These are phyloP conservation scores for Epichloe aotearoae DNA, from an alignment of 2,329 filamentous ascomycete species.

Conservation along the genomic window DNA sequence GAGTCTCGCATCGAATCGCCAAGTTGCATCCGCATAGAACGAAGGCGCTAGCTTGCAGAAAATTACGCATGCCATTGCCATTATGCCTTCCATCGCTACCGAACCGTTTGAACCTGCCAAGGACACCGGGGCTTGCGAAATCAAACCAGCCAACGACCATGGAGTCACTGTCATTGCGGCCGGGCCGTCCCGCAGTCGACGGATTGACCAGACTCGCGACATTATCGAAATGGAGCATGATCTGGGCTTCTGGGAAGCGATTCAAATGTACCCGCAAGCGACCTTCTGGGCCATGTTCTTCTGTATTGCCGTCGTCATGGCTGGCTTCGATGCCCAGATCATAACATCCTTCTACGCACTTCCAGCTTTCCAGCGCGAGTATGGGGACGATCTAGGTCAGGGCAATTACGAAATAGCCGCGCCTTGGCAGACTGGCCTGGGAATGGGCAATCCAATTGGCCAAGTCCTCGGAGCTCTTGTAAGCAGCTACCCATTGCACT, in stretches of 20 bases:
- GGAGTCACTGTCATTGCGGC: not conserved
- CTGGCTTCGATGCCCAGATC: slow-evolving; percentile 22
- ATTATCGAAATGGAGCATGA: slow-evolving; percentile 14
- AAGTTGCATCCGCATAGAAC: too few species aligned
- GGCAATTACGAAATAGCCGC: slow-evolving; percentile 26
- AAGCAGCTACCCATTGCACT: slow-evolving; percentile 19
- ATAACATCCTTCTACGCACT: slow-evolving; percentile 26
- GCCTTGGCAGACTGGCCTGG: slow-evolving; percentile 35
- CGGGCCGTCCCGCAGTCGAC: slow-evolving; percentile 4
- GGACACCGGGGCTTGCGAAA: not conserved
- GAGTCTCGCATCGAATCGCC: too few species aligned
- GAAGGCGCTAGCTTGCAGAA: too few species aligned
- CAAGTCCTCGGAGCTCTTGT: slow-evolving; percentile 30
- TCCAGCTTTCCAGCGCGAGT: slow-evolving; percentile 18
- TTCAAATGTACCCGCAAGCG: slow-evolving; percentile 24
- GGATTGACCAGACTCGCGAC: slow-evolving; percentile 12
- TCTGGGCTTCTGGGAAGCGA: slow-evolving; percentile 16
- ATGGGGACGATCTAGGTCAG: slow-evolving; percentile 19
- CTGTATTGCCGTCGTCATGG: slow-evolving; percentile 18
- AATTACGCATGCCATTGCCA: too few species aligned
- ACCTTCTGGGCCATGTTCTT: slow-evolving; percentile 18
- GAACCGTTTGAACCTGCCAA: not conserved
- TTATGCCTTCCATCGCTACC: not conserved
- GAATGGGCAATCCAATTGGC: slow-evolving; percentile 31
- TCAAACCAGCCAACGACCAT: not conserved